Conservation (phyloP, 768 basidiomycete species). For the Tylopilus rubrobrunneus region DNA sequence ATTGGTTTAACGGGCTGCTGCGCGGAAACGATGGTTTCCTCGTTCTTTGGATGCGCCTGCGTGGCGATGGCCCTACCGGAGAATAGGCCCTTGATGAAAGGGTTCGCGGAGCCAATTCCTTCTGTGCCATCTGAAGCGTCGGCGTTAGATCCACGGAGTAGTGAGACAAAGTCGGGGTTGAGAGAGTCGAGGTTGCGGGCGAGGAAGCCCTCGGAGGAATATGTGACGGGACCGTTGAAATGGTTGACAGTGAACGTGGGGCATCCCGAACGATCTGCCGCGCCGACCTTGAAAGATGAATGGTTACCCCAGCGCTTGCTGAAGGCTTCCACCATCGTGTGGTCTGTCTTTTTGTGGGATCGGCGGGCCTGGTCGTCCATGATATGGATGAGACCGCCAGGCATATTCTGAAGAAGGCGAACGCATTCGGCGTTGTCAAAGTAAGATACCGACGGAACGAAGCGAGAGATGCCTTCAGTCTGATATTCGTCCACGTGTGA, state of each 20-base stretch:
- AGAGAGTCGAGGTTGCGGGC: conserved; percentile 85
- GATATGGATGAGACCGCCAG: conserved; percentile 89
- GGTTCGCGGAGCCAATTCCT: conserved; percentile 77
- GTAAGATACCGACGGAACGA: conserved; percentile 69
- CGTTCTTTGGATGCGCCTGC: no score
- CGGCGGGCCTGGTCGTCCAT: conserved; percentile 95
- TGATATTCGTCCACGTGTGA: conserved; percentile 78
- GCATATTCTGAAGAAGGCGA: conserved; percentile 41
- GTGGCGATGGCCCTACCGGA: conserved; percentile 77
- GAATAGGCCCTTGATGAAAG: conserved; percentile 90
- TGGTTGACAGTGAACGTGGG: conserved; percentile 91
- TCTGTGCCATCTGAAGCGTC: conserved; percentile 47
- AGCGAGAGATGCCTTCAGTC: conserved; percentile 70
- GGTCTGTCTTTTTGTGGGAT: conserved; percentile 85
- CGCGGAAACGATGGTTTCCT: conserved; percentile 55
- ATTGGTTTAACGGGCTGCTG: conserved; percentile 94
- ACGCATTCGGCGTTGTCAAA: conserved; percentile 92
- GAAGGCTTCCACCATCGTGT: conserved; percentile 93
- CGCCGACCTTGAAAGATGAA: conserved; percentile 81
- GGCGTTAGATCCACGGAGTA: conserved; percentile 62
- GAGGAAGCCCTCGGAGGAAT: conserved; percentile 87
- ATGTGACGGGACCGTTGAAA: conserved; percentile 87
- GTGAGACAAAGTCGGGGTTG: conserved; percentile 88
- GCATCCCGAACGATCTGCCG: conserved; percentile 69
- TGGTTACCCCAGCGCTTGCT: conserved; percentile 94